A percentile compares a stretch with the other conserved stretches of the same genome.
Evolutionary conservation across 2,329 filamentous ascomycete genomes (phyloP).

Genomic region (Lecanoromycetidae sp.): DNA sequence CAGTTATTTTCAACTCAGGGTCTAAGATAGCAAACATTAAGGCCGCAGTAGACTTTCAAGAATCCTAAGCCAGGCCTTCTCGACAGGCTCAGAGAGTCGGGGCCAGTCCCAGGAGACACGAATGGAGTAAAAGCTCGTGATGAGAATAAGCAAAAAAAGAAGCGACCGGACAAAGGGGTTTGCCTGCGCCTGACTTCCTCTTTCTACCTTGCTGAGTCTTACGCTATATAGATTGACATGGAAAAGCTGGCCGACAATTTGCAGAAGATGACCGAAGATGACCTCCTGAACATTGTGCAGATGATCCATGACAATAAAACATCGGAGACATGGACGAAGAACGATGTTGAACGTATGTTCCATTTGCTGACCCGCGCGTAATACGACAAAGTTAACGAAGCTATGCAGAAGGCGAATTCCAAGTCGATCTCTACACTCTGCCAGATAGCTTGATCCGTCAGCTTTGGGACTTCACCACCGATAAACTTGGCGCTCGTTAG

Average conservation of each 20-base stretch:
- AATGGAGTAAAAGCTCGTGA: slow-evolving; percentile 49
- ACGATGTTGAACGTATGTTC: slow-evolving; percentile 80
- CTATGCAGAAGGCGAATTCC: slow-evolving; percentile 75
- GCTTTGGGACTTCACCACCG: slow-evolving; percentile 75
- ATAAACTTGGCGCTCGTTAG: slow-evolving; percentile 17
- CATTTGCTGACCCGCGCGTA: neutral
- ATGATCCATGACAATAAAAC: slow-evolving; percentile 97
- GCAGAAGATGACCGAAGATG: slow-evolving; percentile 81
- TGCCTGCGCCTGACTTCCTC: slow-evolving; percentile 18
- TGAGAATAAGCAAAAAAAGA: slow-evolving; percentile 63
- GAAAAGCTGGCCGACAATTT: slow-evolving; percentile 92
- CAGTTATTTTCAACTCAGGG: slow-evolving; percentile 24
- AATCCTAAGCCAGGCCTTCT: slow-evolving; percentile 84
- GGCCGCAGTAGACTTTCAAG: slow-evolving; percentile 56
- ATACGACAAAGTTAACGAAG: neutral
- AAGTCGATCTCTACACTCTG: slow-evolving; percentile 95
- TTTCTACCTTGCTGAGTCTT: neutral
- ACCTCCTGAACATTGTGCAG: slow-evolving; percentile 87
- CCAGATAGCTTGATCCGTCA: slow-evolving; percentile 80
- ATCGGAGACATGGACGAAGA: slow-evolving; percentile 89
- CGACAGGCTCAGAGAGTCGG: slow-evolving; percentile 67
- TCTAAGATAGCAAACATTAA: neutral
- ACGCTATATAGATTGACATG: slow-evolving; percentile 54
- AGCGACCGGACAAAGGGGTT: slow-evolving; percentile 51
- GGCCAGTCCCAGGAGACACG: slow-evolving; percentile 64